Evolutionary conservation across 495 filamentous ascomycete species (phyloP).

Genomic region (Pyrenula massariospora): DNA sequence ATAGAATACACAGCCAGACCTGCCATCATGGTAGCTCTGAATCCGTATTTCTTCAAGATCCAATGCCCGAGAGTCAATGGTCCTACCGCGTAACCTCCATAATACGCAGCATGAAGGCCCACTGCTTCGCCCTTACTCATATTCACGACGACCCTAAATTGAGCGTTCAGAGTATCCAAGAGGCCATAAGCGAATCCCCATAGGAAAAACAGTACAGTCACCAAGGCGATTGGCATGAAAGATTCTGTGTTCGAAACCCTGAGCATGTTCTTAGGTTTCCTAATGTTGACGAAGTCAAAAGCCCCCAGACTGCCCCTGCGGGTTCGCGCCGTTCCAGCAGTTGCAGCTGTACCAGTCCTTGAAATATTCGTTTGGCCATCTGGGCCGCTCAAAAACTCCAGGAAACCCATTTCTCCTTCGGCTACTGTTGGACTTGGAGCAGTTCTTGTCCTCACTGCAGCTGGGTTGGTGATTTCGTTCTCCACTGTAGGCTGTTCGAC

Average conservation of each 20-base stretch:
- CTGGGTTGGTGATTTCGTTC: background rate
- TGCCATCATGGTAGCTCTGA: conserved; percentile 53
- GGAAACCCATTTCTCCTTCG: conserved; percentile 7
- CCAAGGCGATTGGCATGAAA: conserved; percentile 43
- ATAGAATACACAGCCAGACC: conserved; percentile 53
- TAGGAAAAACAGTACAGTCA: conserved; percentile 71
- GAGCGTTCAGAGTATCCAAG: conserved; percentile 59
- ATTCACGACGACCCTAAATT: conserved; percentile 37
- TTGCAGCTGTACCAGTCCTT: conserved; percentile 18
- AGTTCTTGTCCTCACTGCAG: background rate
- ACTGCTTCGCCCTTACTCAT: conserved; percentile 36
- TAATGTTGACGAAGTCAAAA: conserved; percentile 81
- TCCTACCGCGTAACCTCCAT: conserved; percentile 45
- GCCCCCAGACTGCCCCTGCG: conserved; percentile 29
- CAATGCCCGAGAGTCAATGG: conserved; percentile 46
- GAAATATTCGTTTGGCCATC: conserved; percentile 10
- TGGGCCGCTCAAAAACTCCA: conserved; percentile 24
- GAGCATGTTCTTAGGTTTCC: conserved; percentile 65
- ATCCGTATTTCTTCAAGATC: conserved; percentile 51
- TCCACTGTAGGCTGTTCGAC: background rate
- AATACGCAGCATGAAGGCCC: conserved; percentile 55
- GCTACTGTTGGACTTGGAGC: background rate
- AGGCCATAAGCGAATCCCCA: conserved; percentile 85
- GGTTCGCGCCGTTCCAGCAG: conserved; percentile 17
- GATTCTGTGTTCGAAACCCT: conserved; percentile 45